phyloP scores from a whole-genome alignment of 2,329 filamentous ascomycete species.

The Trichoderma endophyticum region DNA sequence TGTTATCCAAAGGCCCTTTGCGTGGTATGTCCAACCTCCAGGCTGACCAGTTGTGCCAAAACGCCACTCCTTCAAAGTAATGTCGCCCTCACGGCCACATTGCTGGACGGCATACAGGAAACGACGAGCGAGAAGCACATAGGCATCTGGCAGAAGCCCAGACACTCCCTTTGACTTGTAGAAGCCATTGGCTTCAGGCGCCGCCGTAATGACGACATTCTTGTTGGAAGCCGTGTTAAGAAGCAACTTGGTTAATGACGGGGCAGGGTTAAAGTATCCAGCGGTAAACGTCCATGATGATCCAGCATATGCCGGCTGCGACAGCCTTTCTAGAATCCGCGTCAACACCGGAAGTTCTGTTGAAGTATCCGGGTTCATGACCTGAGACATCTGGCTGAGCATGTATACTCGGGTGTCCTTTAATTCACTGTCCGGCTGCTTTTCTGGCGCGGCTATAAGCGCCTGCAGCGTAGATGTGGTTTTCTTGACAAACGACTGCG shows the following conservation, averaged over 20 bases:
- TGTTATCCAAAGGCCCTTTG: conserved; percentile 91
- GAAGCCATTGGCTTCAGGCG: conserved; percentile 92
- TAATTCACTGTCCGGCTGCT: conserved; percentile 23
- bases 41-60: conserved; percentile 75
- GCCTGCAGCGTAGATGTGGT: conserved; percentile 65
- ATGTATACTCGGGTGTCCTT: conserved; percentile 77
- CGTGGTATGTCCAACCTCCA: conserved; percentile 94
- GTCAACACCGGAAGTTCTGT: conserved; percentile 85
- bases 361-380: conserved; percentile 74
- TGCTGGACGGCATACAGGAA: conserved; percentile 65
- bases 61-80: conserved; percentile 84
- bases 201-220: conserved; percentile 87
- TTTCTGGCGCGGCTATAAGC: conserved; percentile 52
- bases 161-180: conserved; percentile 85
- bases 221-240: conserved; percentile 66
- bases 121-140: conserved; percentile 79
- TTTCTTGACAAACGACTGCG: conserved; percentile 64
- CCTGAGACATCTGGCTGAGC: conserved; percentile 80
- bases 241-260: conserved; percentile 74
- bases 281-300: conserved; percentile 95
- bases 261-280: conserved; percentile 96
- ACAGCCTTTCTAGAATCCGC: conserved; percentile 66
- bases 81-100: conserved; percentile 49
- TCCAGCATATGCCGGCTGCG: conserved; percentile 58
- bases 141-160: conserved; percentile 85